Base-by-base conservation (phyloP, 2,329 filamentous ascomycete genomes). In the Magnaporthiopsis incrustans region DNA sequence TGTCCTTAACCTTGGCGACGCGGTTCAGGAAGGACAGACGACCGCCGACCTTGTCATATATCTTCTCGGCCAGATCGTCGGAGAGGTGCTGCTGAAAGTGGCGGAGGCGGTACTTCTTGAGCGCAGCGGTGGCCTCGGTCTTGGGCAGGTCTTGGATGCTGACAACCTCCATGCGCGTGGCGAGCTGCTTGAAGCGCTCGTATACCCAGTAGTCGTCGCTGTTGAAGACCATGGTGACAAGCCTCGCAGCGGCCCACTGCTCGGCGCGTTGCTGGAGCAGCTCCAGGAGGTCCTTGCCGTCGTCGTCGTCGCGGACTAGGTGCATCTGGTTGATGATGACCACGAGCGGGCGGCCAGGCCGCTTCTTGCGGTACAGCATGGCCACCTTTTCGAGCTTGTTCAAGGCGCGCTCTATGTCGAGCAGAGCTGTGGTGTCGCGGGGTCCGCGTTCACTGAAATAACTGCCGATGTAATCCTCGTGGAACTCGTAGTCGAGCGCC, bases 161-260 rank as follows among this genome's bases (percentile, higher is more conserved):
- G 53, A 96, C 88, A 5, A 99, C 90, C 72, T 97, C 93, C 91
- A 99, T 96, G 59, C 95, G 87, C 2, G 93, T 97, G 3, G 92
- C 91, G 65, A 97, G 89, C 73, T 91, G 89, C 80, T 97, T 97
- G 63, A 99, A 79, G 18, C 93, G 85, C 75, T 99, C 95, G 71
- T 97, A 98, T 0, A 99, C 90, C 95, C 95, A 99, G 77, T 97
- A 99, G 73, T 98, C 95, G 75, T 99, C 95, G 63, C 88, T 93
- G 77, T 97, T 98, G 78, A 99, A 92, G 44, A 99, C 88, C 81
- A 92, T 85, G 1, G 95, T 98, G 35, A 96, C 91, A 11, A 99
- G 83, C 68, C 92, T 94, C 26, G 90, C 87, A 1, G 94, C 95
- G 1, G 95, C 94, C 95, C 95, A 99, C 75, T 95, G 90, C 76